phyloP scores from a whole-genome alignment of 768 basidiomycete genomes.

The Naganishia vishniacii region DNA sequence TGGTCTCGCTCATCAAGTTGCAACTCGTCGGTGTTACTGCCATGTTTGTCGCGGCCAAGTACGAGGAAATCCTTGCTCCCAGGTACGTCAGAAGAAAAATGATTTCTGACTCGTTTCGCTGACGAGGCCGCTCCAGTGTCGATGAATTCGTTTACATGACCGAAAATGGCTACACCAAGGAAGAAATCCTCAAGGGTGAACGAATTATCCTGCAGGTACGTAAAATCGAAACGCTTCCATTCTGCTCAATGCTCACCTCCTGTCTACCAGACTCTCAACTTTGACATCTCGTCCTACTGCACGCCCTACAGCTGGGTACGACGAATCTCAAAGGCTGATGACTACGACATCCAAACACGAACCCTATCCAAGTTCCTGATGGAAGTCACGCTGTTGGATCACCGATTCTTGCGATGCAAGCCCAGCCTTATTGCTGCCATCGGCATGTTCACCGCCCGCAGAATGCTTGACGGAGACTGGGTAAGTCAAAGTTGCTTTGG shows the following conservation, averaged over 20 bases:
- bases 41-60: slow-evolving; percentile 98
- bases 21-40: slow-evolving; percentile 97
- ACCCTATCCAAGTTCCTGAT: slow-evolving; percentile 96
- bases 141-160: slow-evolving; percentile 99
- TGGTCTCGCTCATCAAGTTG: slow-evolving; percentile 81
- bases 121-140: slow-evolving; percentile 50
- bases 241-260: not conserved
- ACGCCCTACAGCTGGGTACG: slow-evolving; percentile 99
- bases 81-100: slow-evolving; percentile 49
- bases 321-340: slow-evolving; percentile 95
- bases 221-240: not conserved
- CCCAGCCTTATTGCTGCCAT: slow-evolving; percentile 90
- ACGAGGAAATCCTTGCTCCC: slow-evolving; percentile 97
- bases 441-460: slow-evolving; percentile 91
- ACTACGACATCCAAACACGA: slow-evolving; percentile 95
- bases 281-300: slow-evolving; percentile 93
- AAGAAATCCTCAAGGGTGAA: slow-evolving; percentile 97
- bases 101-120: not conserved
- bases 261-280: slow-evolving; percentile 66
- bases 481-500: slow-evolving; percentile 56
- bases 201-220: slow-evolving; percentile 77
- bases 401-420: slow-evolving; percentile 86
- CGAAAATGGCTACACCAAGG: slow-evolving; percentile 84
- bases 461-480: slow-evolving; percentile 93
- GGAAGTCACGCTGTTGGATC: slow-evolving; percentile 87